phyloP scores from a whole-genome alignment of 495 filamentous ascomycete genomes.

The Penicillium crystallinum region DNA sequence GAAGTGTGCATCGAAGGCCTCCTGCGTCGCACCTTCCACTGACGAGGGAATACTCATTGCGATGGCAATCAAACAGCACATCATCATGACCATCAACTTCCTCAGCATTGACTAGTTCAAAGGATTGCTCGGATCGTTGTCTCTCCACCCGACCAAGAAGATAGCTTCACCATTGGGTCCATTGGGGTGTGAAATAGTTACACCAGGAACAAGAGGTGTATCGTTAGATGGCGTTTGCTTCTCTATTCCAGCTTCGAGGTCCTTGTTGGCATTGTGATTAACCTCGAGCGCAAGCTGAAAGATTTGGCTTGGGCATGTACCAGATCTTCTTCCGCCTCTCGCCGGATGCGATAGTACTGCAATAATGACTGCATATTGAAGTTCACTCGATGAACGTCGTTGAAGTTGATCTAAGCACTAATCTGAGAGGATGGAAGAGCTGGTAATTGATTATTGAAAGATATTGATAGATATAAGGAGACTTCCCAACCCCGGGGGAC shows the following conservation, averaged over 20 bases:
- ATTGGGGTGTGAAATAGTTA: slow-evolving; percentile 3
- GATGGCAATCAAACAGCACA: slow-evolving; percentile 9
- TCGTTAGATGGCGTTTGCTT: not conserved
- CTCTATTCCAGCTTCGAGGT: not conserved
- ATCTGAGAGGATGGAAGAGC: no score
- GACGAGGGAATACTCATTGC: slow-evolving; percentile 11
- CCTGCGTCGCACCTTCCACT: slow-evolving; percentile 8
- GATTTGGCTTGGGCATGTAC: not conserved
- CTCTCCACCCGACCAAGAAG: slow-evolving; percentile 10
- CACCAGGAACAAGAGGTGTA: not conserved
- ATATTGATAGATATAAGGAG: no score
- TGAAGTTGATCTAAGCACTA: not conserved
- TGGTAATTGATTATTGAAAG: no score
- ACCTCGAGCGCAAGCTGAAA: not conserved
- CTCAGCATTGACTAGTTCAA: slow-evolving; percentile 4
- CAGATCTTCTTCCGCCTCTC: slow-evolving; percentile 11
- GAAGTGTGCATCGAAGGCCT: not conserved
- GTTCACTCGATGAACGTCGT: not conserved
- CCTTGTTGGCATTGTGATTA: not conserved
- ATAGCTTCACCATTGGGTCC: slow-evolving; percentile 2
- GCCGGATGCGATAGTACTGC: slow-evolving; percentile 3
- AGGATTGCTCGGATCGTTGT: slow-evolving; percentile 13
- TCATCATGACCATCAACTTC: slow-evolving; percentile 14
- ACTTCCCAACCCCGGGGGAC: no score
- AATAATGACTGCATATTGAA: slow-evolving; percentile 2